A percentile compares a stretch with the other conserved stretches of the same genome.
Evolutionary conservation across 768 basidiomycete species (phyloP).

Genomic region (Kwoniella botswanensis): DNA sequence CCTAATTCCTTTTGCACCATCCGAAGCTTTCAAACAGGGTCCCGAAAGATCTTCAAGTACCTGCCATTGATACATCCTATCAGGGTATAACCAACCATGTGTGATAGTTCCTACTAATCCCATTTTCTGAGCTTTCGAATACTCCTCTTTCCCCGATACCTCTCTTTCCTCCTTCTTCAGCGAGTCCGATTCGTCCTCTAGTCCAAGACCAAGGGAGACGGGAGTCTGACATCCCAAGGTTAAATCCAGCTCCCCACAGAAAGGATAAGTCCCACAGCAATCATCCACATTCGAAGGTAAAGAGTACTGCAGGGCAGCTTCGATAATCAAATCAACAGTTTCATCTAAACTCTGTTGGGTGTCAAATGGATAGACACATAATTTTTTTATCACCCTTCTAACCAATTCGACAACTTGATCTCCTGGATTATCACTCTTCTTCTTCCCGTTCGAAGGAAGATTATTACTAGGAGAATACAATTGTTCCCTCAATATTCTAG

Average conservation of each 20-base stretch:
- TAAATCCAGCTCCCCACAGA: conserved; percentile 38
- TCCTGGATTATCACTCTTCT: conserved; percentile 32
- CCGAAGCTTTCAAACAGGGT: conserved; percentile 30
- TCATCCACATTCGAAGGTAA: conserved; percentile 35
- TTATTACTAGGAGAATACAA: conserved; percentile 30
- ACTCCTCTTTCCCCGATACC: conserved; percentile 18
- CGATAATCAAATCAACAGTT: conserved; percentile 51
- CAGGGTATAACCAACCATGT: conserved; percentile 46
- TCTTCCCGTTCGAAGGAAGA: neutral
- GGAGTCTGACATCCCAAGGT: conserved; percentile 26
- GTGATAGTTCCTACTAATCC: conserved; percentile 35
- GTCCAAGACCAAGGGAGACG: conserved; percentile 3
- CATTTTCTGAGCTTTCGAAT: conserved; percentile 33
- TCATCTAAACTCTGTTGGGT: conserved; percentile 38
- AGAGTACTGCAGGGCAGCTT: conserved; percentile 54
- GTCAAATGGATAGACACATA: conserved; percentile 39
- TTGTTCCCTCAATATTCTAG: conserved; percentile 50
- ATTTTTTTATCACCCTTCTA: conserved; percentile 39
- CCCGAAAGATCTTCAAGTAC: conserved; percentile 52
- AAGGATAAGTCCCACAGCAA: conserved; percentile 43
- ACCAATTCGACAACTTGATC: conserved; percentile 53
- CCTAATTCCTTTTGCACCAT: conserved; percentile 35
- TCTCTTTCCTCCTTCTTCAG: conserved; percentile 2
- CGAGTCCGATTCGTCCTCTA: neutral
- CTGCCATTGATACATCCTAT: conserved; percentile 45